Evolutionary conservation across 495 filamentous ascomycete species (phyloP), one percentile per base, ranked within the genome.

Genomic region (Xylaria curta): DNA sequence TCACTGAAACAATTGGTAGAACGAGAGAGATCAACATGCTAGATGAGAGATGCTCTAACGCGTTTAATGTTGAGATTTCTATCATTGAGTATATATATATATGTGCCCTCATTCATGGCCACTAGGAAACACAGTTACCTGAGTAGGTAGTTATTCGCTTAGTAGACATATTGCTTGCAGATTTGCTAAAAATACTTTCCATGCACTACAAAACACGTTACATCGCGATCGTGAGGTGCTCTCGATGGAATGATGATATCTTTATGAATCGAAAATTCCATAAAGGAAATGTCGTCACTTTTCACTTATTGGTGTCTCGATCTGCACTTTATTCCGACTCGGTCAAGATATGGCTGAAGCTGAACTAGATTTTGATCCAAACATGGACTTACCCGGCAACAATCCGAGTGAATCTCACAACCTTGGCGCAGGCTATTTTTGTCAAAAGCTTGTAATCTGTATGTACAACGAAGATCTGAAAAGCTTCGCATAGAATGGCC

Each of bases 401-500:
- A 3, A 56, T 56, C 51, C 24, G 28, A 56, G 51, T 56, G 12
- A 31, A 5, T 54, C n/a, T 9, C 26, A 31, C 53, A 33, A 9
- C 15, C 19, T 1, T 21, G 33, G 33, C 54, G 58, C 17, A 26
- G 3, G 44, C 42, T 65, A 47, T 65, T 46, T 65, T 65, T n/a
- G 42, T 46, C 9, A 38, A 15, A 3, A 17, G 1, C 24, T 51
- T 31, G 26, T n/a, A n/a, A n/a, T n/a, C n/a, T n/a, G n/a, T n/a
- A n/a, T n/a, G n/a, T 10, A 21, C 40, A 36, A 65, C 21, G 28
- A 65, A 65, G 62, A 49, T 13, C 62, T 49, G 44, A 65, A 49
- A 49, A 36, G 17, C 2, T 21, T 60, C n/a, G 9, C 24, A 38
- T 40, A 26, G 53, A 15, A 58, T 58, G 26, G 4, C 17, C 4